Base-by-base conservation (phyloP, 352 stramenopile genomes). In the Globisporangium barbulae region DNA sequence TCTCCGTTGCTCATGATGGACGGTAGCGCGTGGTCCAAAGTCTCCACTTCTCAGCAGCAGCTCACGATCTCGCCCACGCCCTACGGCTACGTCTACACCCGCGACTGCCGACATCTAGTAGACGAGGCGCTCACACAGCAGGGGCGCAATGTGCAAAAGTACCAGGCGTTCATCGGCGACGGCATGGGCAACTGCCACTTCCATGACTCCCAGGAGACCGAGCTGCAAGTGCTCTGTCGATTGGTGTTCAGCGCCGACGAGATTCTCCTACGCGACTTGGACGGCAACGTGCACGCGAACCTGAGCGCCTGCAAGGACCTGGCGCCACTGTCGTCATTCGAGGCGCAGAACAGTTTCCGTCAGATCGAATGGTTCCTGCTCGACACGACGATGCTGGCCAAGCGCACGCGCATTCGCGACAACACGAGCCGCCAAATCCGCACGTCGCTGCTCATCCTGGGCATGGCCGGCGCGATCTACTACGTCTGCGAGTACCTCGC, bases 101-200 rank as follows among this genome's bases (percentile, higher is more conserved):
- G 49, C 2, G 73, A 81, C 52, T 81, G 74, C 54, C 35, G 39
- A 6, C 49, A 63, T 10, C 35, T 67, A 2, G 71, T 79, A 13
- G 59, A 78, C 31, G 59, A 42, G 0, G 71, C 67, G 5, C 71
- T 75, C 56, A 37, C 63, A 12, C 64, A 76, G 33, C 64, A 55
- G 12, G 74, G 74, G 33, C 74, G 74, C 37, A 81, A 81, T 19
- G 74, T 79, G 10, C 71, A 79, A 45, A 81, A 81, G 31, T 78
- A 81, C 41, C 74, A 79, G 22, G 69, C 71, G 7, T 81, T 72
- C 22, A 68, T 79, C 42, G 69, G 74, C 8, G 74, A 81, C 22
- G 71, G 71, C 1, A 42, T 77, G 5, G 71, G 74, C 1, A 68
- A 77, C 55, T 79, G 71, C 41, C 59, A 53, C 1, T 78, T 78